phyloP scores from a whole-genome alignment of 2,329 filamentous ascomycete genomes.

The Emericellopsis cladophorae region DNA sequence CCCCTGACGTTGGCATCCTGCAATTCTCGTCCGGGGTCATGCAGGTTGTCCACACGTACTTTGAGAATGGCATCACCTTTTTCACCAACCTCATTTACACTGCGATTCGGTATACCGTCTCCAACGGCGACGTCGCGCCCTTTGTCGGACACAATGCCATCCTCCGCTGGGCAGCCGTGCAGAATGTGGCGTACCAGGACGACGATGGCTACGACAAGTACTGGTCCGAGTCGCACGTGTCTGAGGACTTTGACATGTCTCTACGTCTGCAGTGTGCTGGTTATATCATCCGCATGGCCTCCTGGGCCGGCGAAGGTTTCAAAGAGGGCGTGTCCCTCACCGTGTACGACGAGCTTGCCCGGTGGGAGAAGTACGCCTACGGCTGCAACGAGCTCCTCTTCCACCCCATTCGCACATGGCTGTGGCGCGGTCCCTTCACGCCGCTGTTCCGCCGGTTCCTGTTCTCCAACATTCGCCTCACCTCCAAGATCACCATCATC shows the following conservation, averaged over 20 bases:
- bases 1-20: slow-evolving; percentile 66
- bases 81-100: slow-evolving; percentile 67
- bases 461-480: slow-evolving; percentile 59
- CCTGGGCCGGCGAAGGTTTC: slow-evolving; percentile 65
- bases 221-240: slow-evolving; percentile 71
- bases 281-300: slow-evolving; percentile 60
- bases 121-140: slow-evolving; percentile 64
- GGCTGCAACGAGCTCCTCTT: slow-evolving; percentile 76
- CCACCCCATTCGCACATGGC: slow-evolving; percentile 63
- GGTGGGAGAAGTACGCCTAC: slow-evolving; percentile 82
- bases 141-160: slow-evolving; percentile 76
- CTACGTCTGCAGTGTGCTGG: slow-evolving; percentile 60
- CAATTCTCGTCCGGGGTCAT: slow-evolving; percentile 69
- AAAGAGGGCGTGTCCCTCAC: slow-evolving; percentile 76
- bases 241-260: slow-evolving; percentile 74
- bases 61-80: slow-evolving; percentile 58
- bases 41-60: slow-evolving; percentile 65
- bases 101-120: slow-evolving; percentile 65
- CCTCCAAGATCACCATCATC: slow-evolving; percentile 63
- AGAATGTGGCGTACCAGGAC: slow-evolving; percentile 58
- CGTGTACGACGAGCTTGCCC: slow-evolving; percentile 71
- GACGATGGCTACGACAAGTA: slow-evolving; percentile 65
- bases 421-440: slow-evolving; percentile 63
- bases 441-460: slow-evolving; percentile 66
- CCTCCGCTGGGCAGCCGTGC: slow-evolving; percentile 62